Evolutionary conservation across 140 eudicot species (phyloP), one percentile per base, ranked within the genome.

Genomic region (Senecio squalidus): DNA sequence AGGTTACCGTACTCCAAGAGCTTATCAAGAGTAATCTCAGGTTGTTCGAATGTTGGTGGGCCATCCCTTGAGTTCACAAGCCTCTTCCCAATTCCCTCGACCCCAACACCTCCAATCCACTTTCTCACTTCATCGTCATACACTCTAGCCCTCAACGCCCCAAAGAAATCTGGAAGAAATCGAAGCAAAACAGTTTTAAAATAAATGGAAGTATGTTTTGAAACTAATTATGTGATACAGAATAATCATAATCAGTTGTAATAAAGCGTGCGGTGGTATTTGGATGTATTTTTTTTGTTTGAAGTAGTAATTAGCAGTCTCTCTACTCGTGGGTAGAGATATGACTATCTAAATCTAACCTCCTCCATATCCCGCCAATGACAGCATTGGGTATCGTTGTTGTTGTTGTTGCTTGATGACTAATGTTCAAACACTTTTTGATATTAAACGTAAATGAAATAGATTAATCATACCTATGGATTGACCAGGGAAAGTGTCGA

Each of bases 81-180:
- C 77, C 34, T 92, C 81, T 83, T 84, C 7, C 96, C 92, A 0
- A 92, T 71, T 14, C 1, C 20, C 0, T 87, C 86, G 2, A 87
- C 76, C 18, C 98, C 98, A 2, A 72, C 72, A 2, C 72, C 78
- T 0, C 59, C 53, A 4, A 87, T 72, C 94, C 94, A 92, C 71
- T 84, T 73, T 70, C 98, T 76, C 63, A 87, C 98, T 63, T 74
- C 94, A 36, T 92, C 98, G 17, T 92, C 98, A 41, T 92, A 92
- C 63, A 92, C 98, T 72, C 98, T 66, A 13, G 96, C 94, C 86
- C 98, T 92, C 89, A 92, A 55, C 9, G 98, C 98, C 23, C 98
- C 98, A 22, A 92, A 92, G 86, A 92, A 92, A 78, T 86, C 97
- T 89, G 67, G 70, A 64, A 58, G 23, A 41, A 2, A 25, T 31